These are phyloP conservation scores for Scutellaria baicalensis DNA, from an alignment of 257 asterid species.

Conservation along the genomic window DNA sequence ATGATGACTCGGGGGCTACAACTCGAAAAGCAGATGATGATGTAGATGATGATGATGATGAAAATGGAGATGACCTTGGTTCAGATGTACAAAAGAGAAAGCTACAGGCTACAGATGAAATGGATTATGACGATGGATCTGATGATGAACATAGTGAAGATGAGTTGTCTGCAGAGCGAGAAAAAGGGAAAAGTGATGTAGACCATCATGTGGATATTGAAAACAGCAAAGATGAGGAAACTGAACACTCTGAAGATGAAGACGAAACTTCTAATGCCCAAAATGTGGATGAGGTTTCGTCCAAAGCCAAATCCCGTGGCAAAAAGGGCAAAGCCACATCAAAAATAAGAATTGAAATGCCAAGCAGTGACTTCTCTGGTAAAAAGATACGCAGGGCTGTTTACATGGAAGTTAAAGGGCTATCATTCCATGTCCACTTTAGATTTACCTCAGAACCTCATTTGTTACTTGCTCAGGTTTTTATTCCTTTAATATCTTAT, in stretches of 20 bases:
- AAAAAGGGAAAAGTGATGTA: constrained; percentile 16
- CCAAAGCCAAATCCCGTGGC: constrained; percentile 29
- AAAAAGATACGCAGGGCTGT: constrained; percentile 27
- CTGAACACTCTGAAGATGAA: constrained; percentile 17
- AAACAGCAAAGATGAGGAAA: constrained; percentile 28
- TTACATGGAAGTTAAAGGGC: constrained; percentile 34
- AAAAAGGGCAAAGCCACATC: constrained; percentile 14
- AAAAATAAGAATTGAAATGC: neutral
- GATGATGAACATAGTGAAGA: constrained; percentile 37
- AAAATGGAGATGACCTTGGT: constrained; percentile 66
- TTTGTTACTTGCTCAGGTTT: constrained; percentile 83
- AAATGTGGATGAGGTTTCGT: constrained; percentile 19
- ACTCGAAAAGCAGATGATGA: constrained; percentile 24
- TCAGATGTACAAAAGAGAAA: constrained; percentile 56
- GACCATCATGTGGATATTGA: constrained; percentile 28
- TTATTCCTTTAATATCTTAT: neutral
- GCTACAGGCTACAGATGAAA: constrained; percentile 68
- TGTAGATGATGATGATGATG: constrained; percentile 42
- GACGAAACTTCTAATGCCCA: constrained; percentile 26
- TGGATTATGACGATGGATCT: constrained; percentile 66
- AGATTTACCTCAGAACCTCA: constrained; percentile 63
- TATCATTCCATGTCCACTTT: constrained; percentile 48
- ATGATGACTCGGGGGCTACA: constrained; percentile 29
- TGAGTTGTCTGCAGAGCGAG: constrained; percentile 23
- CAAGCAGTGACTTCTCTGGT: neutral